These are phyloP conservation scores for Fusarium albosuccineum DNA, from an alignment of 2,329 filamentous ascomycete genomes.

Conservation along the genomic window DNA sequence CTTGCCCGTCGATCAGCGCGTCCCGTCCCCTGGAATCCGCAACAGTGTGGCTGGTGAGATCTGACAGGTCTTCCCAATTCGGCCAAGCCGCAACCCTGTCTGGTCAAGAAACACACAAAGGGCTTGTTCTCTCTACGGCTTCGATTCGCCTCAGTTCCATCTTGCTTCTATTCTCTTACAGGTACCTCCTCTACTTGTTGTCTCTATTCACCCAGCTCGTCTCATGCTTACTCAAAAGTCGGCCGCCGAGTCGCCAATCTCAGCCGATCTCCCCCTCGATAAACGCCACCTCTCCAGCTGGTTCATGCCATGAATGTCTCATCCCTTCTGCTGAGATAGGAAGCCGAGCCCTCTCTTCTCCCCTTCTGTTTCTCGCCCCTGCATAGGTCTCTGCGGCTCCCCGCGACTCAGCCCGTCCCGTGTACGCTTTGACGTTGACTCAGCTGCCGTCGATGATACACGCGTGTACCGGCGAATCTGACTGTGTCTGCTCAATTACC, in stretches of 20 bases:
- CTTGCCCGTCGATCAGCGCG: slow-evolving; percentile 2
- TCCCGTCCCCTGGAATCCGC: slow-evolving; percentile 21
- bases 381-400: slow-evolving; percentile 24
- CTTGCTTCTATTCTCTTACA: no score
- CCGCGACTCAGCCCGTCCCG: slow-evolving; percentile 32
- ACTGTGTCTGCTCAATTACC: slow-evolving; percentile 9
- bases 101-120: background rate
- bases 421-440: slow-evolving; percentile 33
- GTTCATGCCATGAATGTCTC: slow-evolving; percentile 21
- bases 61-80: slow-evolving; percentile 19
- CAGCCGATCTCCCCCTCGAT: background rate
- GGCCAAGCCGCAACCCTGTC: background rate
- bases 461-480: background rate
- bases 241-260: background rate
- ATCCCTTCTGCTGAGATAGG: slow-evolving; percentile 14
- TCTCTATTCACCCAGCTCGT: no score
- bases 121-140: no score
- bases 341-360: slow-evolving; percentile 1
- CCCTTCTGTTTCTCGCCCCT: slow-evolving; percentile 13
- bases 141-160: no score
- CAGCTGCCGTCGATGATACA: background rate
- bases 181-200: no score
- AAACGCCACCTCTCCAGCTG: background rate
- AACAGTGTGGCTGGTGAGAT: slow-evolving; percentile 41
- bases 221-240: no score